These are phyloP conservation scores for Ustilago cynodontis DNA, from an alignment of 1,284 basidiomycete genomes.

Conservation along the genomic window DNA sequence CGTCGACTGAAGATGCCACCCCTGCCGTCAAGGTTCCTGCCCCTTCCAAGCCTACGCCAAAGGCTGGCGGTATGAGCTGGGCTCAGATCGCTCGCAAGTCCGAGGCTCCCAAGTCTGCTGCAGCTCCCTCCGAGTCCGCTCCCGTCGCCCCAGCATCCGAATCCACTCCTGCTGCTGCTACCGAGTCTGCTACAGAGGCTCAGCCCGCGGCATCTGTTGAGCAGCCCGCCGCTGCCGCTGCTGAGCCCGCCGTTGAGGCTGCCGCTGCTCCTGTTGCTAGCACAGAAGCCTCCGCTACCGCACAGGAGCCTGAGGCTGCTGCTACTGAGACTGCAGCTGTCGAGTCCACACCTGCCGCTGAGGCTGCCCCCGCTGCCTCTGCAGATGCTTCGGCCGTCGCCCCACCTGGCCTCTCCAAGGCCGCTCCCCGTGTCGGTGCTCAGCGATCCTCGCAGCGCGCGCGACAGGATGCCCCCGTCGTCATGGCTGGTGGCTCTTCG, in stretches of 20 bases:
- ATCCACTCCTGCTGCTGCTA: conserved; percentile 12
- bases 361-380: conserved; percentile 20
- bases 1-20: conserved; percentile 26
- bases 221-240: conserved; percentile 11
- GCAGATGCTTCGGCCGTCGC: conserved; percentile 28
- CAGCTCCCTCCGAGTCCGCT: conserved; percentile 18
- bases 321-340: conserved; percentile 26
- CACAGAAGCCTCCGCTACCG: conserved; percentile 12
- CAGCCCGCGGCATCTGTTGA: conserved; percentile 15
- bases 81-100: conserved; percentile 67
- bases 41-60: conserved; percentile 39
- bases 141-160: conserved; percentile 18
- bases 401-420: conserved; percentile 51
- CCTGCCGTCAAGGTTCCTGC: conserved; percentile 57
- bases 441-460: conserved; percentile 62
- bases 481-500: conserved; percentile 64
- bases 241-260: conserved; percentile 20
- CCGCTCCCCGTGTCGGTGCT: conserved; percentile 38
- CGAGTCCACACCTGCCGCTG: conserved; percentile 34
- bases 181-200: conserved; percentile 18
- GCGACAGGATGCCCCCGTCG: conserved; percentile 65
- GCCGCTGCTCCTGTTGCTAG: conserved; percentile 14
- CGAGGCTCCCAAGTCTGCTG: conserved; percentile 57
- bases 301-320: conserved; percentile 22
- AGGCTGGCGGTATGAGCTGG: conserved; percentile 64